Evolutionary conservation across 345 rosid species (phyloP), one percentile per base, ranked within the genome.

Genomic region (Kernera saxatilis): DNA sequence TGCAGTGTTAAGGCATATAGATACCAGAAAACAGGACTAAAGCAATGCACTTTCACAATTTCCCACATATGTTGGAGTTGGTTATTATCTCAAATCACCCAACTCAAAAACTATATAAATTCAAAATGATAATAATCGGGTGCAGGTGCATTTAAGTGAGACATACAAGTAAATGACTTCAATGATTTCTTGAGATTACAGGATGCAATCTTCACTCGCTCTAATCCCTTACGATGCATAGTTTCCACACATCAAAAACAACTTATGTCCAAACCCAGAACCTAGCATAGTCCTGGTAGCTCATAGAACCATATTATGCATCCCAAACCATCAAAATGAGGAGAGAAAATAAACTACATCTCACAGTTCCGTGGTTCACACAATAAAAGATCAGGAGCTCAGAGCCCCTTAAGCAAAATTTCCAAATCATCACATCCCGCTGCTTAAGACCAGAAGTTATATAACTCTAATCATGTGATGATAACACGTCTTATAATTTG

Each of bases 371-470:
- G 53, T 35, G 14, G n/a, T 25, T 25, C 8, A 45, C 19, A 67
- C 1, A 26, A 18, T 27, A 19, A 14, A 27, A 53, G 46, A 4
- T 52, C 14, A 36, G 57, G 64, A 63, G 22, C 53, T 68, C 56
- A 73, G 70, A 49, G 58, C n/a, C n/a, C n/a, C n/a, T n/a, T n/a
- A n/a, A 63, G 71, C 76, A 74, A 22, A 63, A 40, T 5, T 55
- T 37, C 23, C 57, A 11, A 48, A 29, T 29, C 73, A 78, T 64
- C 67, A 78, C 23, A 30, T 36, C 43, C 26, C 13, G 49, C 48
- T 14, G 33, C 65, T 58, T 15, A 5, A 40, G 27, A 59, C 17
- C 22, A 23, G 8, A 25, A n/a, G 49, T 8, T 13, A 13, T 8
- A 50, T 25, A 4, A 50, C 7, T 23, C 17, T 50, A 48, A 48